These are phyloP conservation scores for Spinacia oleracea DNA, from an alignment of 179 eudicot species.

Conservation along the genomic window DNA sequence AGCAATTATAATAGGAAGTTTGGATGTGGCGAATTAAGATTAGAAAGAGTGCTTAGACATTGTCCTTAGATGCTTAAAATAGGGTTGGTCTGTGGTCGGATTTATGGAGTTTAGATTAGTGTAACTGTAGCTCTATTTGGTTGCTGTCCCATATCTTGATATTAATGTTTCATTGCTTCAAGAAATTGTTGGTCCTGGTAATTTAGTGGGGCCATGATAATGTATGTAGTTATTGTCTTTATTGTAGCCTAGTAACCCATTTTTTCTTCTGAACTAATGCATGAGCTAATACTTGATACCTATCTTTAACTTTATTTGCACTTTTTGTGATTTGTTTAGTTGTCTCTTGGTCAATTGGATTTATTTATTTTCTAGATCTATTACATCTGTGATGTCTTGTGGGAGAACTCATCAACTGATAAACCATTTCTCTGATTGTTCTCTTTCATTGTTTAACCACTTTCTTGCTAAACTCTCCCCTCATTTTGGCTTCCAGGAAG, in stretches of 20 bases:
- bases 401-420: not conserved
- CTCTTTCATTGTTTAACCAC: not conserved
- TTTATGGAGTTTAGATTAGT: not conserved
- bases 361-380: not conserved
- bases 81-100: not conserved
- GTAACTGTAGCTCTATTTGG: not conserved
- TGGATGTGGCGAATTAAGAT: not conserved
- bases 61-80: not conserved
- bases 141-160: not conserved
- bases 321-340: not conserved
- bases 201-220: not conserved
- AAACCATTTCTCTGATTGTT: conserved; percentile 2
- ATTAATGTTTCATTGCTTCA: not conserved
- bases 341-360: not conserved
- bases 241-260: not conserved
- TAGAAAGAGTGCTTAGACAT: not conserved
- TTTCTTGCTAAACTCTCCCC: conserved; percentile 17
- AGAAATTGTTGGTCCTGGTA: not conserved
- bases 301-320: not conserved
- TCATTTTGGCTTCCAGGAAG: conserved; percentile 53
- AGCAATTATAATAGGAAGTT: not conserved
- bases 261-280: not conserved
- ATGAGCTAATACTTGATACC: not conserved
- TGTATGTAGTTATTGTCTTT: not conserved
- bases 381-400: not conserved